Evolutionary conservation across 2,329 filamentous ascomycete genomes (phyloP), one percentile per base, ranked within the genome.

Genomic region (Epichloe baconii): DNA sequence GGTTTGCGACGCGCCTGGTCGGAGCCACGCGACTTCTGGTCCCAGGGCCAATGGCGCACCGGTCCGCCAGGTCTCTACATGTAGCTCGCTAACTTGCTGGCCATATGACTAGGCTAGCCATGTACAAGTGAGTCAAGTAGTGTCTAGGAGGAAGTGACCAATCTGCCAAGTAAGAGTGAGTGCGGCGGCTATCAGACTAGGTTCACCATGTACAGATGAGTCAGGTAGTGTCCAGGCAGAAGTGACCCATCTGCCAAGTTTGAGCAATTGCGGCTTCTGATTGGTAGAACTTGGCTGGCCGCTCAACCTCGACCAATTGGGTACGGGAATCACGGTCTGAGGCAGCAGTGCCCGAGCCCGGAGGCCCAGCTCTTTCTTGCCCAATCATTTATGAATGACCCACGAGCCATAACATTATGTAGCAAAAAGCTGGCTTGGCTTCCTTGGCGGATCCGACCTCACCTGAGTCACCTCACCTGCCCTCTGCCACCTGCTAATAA

Each of bases 171-270:
- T 5, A 23, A 19, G 19, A 19, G 19, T 2, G 3, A 19, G 19
- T 19, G 19, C 19, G 3, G 19, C 1, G 19, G 26, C 7, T 26
- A 26, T 3, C 26, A 26, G 26, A 26, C 26, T 26, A 26, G 26
- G 7, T 10, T 26, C 5, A 1, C 26, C 7, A 8, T 48, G 21
- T 62, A 65, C 64, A 45, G 57, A 41, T 49, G 43, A 23, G 36
- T n/a, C 21, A 60, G 40, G 64, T 68, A 61, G 59, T 59, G 56
- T 12, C 38, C 31, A 66, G 64, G 64, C 63, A 64, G 34, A 63
- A 55, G 57, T 26, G 58, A 57, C 66, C 63, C 52, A 54, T 51
- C n/a, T 45, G 52, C 14, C 36, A 52, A 51, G 63, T 63, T 62
- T 34, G 47, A 2, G 14, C 19, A 35, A 15, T 36, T 26, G 4